Conservation (phyloP, 2,329 filamentous ascomycete genomes). For the Phyllachora maydis region DNA sequence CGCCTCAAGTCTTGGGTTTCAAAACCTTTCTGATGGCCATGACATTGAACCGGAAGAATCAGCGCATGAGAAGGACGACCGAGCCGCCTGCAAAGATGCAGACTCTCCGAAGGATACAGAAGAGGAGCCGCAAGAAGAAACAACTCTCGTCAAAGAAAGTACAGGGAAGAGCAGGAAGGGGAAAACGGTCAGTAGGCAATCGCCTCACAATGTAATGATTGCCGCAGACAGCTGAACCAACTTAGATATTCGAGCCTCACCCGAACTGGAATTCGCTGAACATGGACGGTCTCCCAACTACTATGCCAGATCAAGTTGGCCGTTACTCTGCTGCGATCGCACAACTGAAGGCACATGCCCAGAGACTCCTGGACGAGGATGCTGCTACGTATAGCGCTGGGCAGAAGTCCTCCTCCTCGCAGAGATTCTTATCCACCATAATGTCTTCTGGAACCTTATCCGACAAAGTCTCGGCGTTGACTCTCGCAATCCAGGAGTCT, state of each 20-base stretch:
- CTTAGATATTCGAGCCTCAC: constrained; percentile 34
- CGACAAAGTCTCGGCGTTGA: constrained; percentile 90
- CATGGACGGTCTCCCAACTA: constrained; percentile 19
- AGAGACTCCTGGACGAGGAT: constrained; percentile 56
- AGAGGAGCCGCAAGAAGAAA: constrained; percentile 9
- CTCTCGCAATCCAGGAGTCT: constrained; percentile 86
- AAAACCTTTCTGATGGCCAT: constrained; percentile 17
- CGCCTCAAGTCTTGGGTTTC: constrained; percentile 26
- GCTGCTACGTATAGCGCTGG: constrained; percentile 54
- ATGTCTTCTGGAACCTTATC: constrained; percentile 92
- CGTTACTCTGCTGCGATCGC: constrained; percentile 21
- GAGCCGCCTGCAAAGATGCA: constrained; percentile 9
- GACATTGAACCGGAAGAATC: no score
- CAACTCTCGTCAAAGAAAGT: no score
- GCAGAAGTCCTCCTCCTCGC: constrained; percentile 61
- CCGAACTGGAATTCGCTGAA: constrained; percentile 33
- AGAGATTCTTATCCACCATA: constrained; percentile 92
- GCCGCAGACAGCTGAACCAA: no score
- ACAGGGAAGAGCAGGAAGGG: no score
- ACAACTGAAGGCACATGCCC: constrained; percentile 47
- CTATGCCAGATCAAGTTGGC: constrained; percentile 21
- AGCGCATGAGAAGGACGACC: constrained; percentile 16
- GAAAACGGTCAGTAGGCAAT: constrained; percentile 21
- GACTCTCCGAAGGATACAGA: no score
- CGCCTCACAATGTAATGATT: no score